Evolutionary conservation across 306 rosid species (phyloP), one percentile per base, ranked within the genome.

Genomic region (Erythrophleum fordii): DNA sequence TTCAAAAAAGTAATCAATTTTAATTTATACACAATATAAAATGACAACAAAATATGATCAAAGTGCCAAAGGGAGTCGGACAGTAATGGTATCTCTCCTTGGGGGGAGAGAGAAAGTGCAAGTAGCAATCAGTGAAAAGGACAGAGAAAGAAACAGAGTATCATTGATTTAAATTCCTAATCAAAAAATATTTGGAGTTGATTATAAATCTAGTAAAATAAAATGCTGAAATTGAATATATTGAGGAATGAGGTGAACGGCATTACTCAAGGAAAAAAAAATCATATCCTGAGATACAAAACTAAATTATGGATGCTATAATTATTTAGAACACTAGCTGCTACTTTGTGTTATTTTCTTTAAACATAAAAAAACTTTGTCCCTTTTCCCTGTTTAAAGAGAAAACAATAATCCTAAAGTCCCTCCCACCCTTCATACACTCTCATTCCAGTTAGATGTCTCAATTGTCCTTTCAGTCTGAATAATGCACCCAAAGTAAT

Each of bases 241-340:
- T 26, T 16, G 22, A 48, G 35, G 23, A 26, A 69, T 2, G n/a
- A 69, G 23, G 56, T 12, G 17, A 39, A 69, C 2, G 2, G 41
- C 13, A 46, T 59, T 59, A 17, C 37, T 58, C 16, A 56, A 56
- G 34, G 65, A 29, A 22, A 56, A 5, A 58, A 58, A 58, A 58
- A 25, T 58, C 39, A 26, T 34, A 59, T 59, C n/a, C n/a, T 1
- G 37, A 59, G n/a, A 12, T 26, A 5, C n/a, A 10, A 59, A 59
- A 13, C 26, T 26, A 10, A 59, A 59, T 26, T 14, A 59, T 10
- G 41, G n/a, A 42, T 83, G 62, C 25, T 41, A 58, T 7, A 51
- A 70, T 18, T 62, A 39, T 52, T 44, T 72, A 29, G 86, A 37
- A 41, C 72, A 76, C n/a, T 26, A 62, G 14, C 44, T 77, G 71